Base-by-base conservation (phyloP, 495 filamentous ascomycete species). In the Aspergillus heteromorphus region DNA sequence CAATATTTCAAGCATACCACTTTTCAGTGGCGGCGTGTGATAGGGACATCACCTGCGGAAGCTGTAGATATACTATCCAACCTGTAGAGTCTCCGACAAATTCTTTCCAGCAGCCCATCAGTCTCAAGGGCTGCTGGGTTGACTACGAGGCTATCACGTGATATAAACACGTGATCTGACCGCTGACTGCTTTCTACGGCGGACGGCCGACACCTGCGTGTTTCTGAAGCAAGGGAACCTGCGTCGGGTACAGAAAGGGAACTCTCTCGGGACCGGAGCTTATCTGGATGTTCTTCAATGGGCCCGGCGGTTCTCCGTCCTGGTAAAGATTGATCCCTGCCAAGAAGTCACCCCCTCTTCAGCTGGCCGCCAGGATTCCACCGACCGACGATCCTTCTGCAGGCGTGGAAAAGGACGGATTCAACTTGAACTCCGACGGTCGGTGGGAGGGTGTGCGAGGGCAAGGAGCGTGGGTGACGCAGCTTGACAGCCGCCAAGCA, bases 1-100 rank as follows among this genome's bases (percentile, higher is more conserved):
- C 58, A 69, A 79, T 16, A 80, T 92, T 8, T 79, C 79, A 17
- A 79, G 74, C 56, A 71, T 87, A 4, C 59, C 69, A 9, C 66
- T 88, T 53, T 8, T n/a, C n/a, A n/a, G 8, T 41, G 45, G 17
- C 34, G 45, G 4, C 21, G n/a, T 30, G 53, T 11, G 38, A 54
- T 38, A 25, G 45, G 14, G 30, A 13, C 1, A 1, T 9, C 14
- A 34, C 14, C 30, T 34, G 14, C 30, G 14, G 3, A 14, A 38
- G 6, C n/a, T 38, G 34, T 14, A 38, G 1, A 38, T 14, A 38
- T 27, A 27, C 23, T 27, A 27, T 7, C 23, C 7, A 27, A n/a
- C n/a, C n/a, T n/a, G n/a, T n/a, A n/a, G n/a, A n/a, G n/a, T n/a
- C n/a, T n/a, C n/a, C n/a, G n/a, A n/a, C n/a, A n/a, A n/a, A n/a